Evolutionary conservation across 805 yeast species (phyloP).

Genomic region (Teunomyces barrocoloradensis): DNA sequence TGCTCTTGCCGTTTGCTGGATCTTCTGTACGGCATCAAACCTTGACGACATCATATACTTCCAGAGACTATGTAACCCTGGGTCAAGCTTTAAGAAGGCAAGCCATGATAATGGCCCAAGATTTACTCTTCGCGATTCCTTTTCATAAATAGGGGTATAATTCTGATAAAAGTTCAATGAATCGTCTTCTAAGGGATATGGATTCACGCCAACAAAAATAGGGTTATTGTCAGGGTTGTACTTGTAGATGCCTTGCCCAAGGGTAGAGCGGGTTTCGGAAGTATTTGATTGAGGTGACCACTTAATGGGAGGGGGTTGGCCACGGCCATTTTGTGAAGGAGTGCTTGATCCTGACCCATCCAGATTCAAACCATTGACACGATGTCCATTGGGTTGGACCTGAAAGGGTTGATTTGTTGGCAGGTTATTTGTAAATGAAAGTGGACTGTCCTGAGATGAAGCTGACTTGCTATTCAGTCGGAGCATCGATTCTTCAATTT

Average conservation of each 20-base stretch:
- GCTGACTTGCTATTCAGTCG: not conserved
- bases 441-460: not conserved
- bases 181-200: conserved; percentile 26
- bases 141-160: conserved; percentile 40
- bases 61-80: conserved; percentile 11
- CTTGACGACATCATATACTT: conserved; percentile 7
- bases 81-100: conserved; percentile 48
- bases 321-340: not conserved
- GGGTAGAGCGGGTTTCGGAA: not conserved
- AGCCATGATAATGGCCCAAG: conserved; percentile 56
- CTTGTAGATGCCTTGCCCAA: conserved; percentile 1
- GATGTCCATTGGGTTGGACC: not conserved
- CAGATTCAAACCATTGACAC: not conserved
- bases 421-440: not conserved
- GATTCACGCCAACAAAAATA: conserved; percentile 21
- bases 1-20: not conserved
- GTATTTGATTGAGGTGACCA: not conserved
- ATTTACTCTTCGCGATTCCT: conserved; percentile 38
- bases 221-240: conserved; percentile 10
- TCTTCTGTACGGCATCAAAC: not conserved
- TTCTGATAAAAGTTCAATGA: conserved; percentile 42
- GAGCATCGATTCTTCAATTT: conserved; percentile 40
- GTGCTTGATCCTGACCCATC: not conserved
- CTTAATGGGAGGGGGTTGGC: conserved; percentile 7
- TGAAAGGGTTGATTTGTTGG: not conserved